Conservation (phyloP, 352 stramenopile species). For the Phytophthora fragariae region DNA sequence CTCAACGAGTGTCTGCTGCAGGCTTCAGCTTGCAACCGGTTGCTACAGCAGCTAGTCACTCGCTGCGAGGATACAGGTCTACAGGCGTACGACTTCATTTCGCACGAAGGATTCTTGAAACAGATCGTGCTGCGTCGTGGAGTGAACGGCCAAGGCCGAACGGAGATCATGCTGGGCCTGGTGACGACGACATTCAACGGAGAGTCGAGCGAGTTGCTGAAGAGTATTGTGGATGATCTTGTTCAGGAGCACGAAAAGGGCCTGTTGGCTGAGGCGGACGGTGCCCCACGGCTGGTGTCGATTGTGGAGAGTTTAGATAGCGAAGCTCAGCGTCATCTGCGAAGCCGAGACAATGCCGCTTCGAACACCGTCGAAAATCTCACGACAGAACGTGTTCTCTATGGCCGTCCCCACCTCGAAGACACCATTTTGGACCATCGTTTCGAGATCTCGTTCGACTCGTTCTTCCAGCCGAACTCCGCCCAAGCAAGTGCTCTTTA, state of each 20-base stretch:
- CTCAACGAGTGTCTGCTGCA: slow-evolving; percentile 72
- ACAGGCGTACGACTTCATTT: slow-evolving; percentile 67
- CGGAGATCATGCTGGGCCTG: slow-evolving; percentile 73
- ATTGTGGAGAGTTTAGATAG: slow-evolving; percentile 71
- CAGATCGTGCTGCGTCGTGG: slow-evolving; percentile 73
- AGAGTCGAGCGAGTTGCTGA: slow-evolving; percentile 42
- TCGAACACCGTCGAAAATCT: not conserved
- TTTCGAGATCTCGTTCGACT: slow-evolving; percentile 77
- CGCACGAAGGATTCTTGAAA: slow-evolving; percentile 69
- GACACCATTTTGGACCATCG: slow-evolving; percentile 67
- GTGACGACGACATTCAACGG: slow-evolving; percentile 60
- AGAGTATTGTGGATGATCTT: slow-evolving; percentile 44
- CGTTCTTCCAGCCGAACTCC: slow-evolving; percentile 87
- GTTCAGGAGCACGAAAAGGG: slow-evolving; percentile 28
- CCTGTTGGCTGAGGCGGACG: not conserved
- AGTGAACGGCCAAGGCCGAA: slow-evolving; percentile 21
- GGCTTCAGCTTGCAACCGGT: slow-evolving; percentile 43
- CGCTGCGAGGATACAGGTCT: slow-evolving; percentile 42
- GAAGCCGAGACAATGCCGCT: not conserved
- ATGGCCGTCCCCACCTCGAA: slow-evolving; percentile 53
- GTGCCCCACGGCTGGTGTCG: slow-evolving; percentile 51
- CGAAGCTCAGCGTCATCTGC: slow-evolving; percentile 60
- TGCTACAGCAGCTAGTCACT: slow-evolving; percentile 49
- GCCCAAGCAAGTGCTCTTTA: slow-evolving; percentile 66
- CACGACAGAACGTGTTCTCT: slow-evolving; percentile 42